Percentiles rank a stretch among this genome's conserved stretches.
phyloP scores from a whole-genome alignment of 495 filamentous ascomycete genomes.

The Aspergillus affinis region DNA sequence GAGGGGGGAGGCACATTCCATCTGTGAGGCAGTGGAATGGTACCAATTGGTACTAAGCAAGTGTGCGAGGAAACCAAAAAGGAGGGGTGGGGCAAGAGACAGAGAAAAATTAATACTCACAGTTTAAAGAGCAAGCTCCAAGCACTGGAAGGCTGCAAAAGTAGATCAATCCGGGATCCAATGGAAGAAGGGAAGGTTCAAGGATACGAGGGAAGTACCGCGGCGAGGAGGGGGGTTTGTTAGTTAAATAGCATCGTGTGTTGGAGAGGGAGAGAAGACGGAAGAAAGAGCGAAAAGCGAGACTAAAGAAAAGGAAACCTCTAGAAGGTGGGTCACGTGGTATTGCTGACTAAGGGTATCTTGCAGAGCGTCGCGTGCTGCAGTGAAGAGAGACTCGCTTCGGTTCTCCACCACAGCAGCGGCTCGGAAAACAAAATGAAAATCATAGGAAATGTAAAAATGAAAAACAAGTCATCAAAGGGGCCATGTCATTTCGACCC shows the following conservation, averaged over 20 bases:
- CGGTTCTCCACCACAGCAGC: no score
- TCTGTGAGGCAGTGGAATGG: conserved; percentile 7
- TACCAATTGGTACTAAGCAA: conserved; percentile 1
- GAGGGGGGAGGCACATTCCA: conserved; percentile 6
- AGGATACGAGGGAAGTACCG: conserved; percentile 17
- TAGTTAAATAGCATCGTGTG: conserved; percentile 5
- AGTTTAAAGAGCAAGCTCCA: conserved; percentile 16
- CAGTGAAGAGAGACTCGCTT: background rate
- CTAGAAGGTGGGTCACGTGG: conserved; percentile 46
- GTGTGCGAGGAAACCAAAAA: conserved; percentile 11
- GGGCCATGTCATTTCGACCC: background rate
- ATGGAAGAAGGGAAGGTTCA: conserved; percentile 5
- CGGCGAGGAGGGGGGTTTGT: conserved; percentile 3
- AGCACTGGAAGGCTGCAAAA: conserved; percentile 20
- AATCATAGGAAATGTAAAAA: conserved; percentile 1
- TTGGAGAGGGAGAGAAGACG: background rate
- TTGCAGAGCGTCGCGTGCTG: background rate
- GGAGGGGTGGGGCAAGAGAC: conserved; percentile 11
- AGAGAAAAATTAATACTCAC: conserved; percentile 21
- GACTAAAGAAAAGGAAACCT: conserved; percentile 40
- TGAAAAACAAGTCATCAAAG: conserved; percentile 13
- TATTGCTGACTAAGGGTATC: background rate
- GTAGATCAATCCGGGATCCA: conserved; percentile 26
- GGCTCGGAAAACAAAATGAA: background rate
- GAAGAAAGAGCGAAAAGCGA: conserved; percentile 5